Evolutionary conservation across 2,329 filamentous ascomycete species (phyloP).

Genomic region (Talaromyces piceae): DNA sequence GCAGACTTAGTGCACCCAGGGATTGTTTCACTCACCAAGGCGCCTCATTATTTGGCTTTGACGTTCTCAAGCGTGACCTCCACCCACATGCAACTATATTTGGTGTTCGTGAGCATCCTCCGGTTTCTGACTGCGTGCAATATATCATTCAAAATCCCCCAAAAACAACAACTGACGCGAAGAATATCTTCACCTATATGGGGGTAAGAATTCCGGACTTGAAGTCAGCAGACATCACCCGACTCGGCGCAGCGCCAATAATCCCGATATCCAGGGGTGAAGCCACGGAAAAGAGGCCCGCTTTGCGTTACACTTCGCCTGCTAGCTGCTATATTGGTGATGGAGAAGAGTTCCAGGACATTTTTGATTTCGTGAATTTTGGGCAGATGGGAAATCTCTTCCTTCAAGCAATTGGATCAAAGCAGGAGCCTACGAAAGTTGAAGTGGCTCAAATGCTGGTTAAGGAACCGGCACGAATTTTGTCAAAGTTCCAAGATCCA

Average conservation of each 20-base stretch:
- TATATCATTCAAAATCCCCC: slow-evolving; percentile 67
- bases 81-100: slow-evolving; percentile 76
- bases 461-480: slow-evolving; percentile 71
- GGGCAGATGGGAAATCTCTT: slow-evolving; percentile 82
- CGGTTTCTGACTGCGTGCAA: slow-evolving; percentile 67
- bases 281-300: slow-evolving; percentile 35
- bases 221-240: slow-evolving; percentile 51
- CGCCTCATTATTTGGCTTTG: slow-evolving; percentile 71
- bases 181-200: slow-evolving; percentile 74
- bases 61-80: slow-evolving; percentile 68
- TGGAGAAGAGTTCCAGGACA: slow-evolving; percentile 67
- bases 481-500: slow-evolving; percentile 68
- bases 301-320: slow-evolving; percentile 56
- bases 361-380: slow-evolving; percentile 97
- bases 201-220: slow-evolving; percentile 69
- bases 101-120: slow-evolving; percentile 74
- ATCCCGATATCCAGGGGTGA: slow-evolving; percentile 54
- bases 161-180: slow-evolving; percentile 56
- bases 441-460: slow-evolving; percentile 83
- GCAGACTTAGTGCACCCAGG: slow-evolving; percentile 61
- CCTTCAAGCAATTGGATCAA: slow-evolving; percentile 79
- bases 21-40: slow-evolving; percentile 76
- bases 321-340: slow-evolving; percentile 72
- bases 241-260: slow-evolving; percentile 58
- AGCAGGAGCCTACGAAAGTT: slow-evolving; percentile 76